Conservation (phyloP, 2,329 filamentous ascomycete species). For the Penicillium sp. region DNA sequence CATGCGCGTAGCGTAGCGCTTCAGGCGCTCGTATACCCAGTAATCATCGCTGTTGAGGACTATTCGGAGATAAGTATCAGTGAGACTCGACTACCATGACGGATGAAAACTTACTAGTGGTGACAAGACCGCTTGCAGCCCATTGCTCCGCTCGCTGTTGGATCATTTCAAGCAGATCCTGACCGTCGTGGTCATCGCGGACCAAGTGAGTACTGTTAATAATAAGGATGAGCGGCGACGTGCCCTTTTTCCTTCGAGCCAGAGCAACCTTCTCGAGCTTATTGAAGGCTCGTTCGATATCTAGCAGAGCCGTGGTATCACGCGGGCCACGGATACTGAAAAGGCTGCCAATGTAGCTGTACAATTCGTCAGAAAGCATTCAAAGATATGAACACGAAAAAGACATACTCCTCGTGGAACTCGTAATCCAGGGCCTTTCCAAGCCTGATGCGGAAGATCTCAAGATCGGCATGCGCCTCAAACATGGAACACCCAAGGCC, state of each 20-base stretch:
- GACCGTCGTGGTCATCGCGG: slow-evolving; percentile 86
- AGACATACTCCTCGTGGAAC: slow-evolving; percentile 82
- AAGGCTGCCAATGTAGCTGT: slow-evolving; percentile 70
- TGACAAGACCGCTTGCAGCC: slow-evolving; percentile 87
- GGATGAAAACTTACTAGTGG: slow-evolving; percentile 46
- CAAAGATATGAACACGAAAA: neutral
- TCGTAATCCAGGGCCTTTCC: slow-evolving; percentile 95
- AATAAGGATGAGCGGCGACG: slow-evolving; percentile 77
- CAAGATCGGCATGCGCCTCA: slow-evolving; percentile 88
- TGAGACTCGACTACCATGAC: neutral
- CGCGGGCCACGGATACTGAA: slow-evolving; percentile 91
- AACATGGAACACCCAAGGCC: slow-evolving; percentile 91
- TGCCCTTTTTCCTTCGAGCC: slow-evolving; percentile 52
- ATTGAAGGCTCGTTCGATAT: slow-evolving; percentile 95
- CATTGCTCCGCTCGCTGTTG: slow-evolving; percentile 95
- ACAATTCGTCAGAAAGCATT: slow-evolving; percentile 10
- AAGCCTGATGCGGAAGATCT: slow-evolving; percentile 88
- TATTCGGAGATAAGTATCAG: slow-evolving; percentile 34
- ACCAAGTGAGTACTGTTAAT: slow-evolving; percentile 92
- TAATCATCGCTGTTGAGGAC: slow-evolving; percentile 97
- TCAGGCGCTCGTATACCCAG: slow-evolving; percentile 94
- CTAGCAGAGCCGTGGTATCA: slow-evolving; percentile 84
- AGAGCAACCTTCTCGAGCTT: slow-evolving; percentile 96
- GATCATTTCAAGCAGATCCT: slow-evolving; percentile 84
- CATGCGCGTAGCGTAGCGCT: slow-evolving; percentile 89